Percentiles rank a stretch among this genome's conserved stretches.
These are phyloP conservation scores for Trichophyton verrucosum DNA, from an alignment of 2,329 filamentous ascomycete genomes.

Conservation along the genomic window DNA sequence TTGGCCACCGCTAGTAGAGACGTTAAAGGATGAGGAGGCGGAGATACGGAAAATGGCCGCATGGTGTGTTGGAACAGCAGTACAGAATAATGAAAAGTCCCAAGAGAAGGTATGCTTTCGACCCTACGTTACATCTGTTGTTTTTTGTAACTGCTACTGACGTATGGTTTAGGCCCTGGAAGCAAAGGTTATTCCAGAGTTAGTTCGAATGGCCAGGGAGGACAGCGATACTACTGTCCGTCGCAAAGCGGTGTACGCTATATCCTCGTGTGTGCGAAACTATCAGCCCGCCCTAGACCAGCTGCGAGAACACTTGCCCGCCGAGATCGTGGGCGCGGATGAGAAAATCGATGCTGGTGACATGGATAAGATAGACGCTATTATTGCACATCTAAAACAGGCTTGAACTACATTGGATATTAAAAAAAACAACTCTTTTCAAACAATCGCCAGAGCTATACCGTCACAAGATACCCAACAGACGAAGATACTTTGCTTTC, in stretches of 20 bases:
- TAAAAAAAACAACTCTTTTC: no score
- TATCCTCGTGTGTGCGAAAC: conserved; percentile 77
- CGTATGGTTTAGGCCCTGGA: conserved; percentile 35
- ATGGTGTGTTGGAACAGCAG: conserved; percentile 89
- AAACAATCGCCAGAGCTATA: not conserved
- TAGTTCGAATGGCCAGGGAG: conserved; percentile 53
- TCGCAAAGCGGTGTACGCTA: conserved; percentile 77
- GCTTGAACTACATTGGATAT: not conserved
- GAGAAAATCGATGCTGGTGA: conserved; percentile 66
- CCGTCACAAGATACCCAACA: not conserved
- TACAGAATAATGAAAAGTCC: conserved; percentile 83
- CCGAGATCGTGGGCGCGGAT: conserved; percentile 47
- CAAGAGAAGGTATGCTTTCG: conserved; percentile 54
- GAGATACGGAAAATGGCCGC: conserved; percentile 75
- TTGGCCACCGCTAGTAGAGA: conserved; percentile 65
- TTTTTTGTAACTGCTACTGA: not conserved
- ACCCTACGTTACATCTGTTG: not conserved
- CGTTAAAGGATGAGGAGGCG: conserved; percentile 56
- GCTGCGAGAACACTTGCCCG: conserved; percentile 54
- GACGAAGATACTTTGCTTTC: not conserved
- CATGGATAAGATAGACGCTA: conserved; percentile 71
- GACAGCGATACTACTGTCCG: conserved; percentile 53
- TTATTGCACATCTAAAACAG: conserved; percentile 40
- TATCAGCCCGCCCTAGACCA: conserved; percentile 63
- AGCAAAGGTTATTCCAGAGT: conserved; percentile 53